Evolutionary conservation across 2,329 filamentous ascomycete species (phyloP), one percentile per base, ranked within the genome.

Genomic region (Fusarium acutatum): DNA sequence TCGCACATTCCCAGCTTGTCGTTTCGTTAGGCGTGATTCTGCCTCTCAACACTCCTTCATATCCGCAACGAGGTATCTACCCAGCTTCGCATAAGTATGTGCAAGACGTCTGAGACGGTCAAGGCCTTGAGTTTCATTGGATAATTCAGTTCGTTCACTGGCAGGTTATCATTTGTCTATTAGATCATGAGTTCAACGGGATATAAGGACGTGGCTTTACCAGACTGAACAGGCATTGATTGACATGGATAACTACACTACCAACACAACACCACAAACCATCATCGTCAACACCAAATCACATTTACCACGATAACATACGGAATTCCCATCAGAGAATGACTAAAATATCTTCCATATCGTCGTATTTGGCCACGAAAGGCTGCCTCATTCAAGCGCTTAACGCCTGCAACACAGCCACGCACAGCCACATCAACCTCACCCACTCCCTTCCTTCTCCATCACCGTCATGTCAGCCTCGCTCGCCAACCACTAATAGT

Each of bases 381-480:
- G 28, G 61, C 58, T 64, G 54, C 66, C 59, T 69, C 54, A 4
- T 26, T 24, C 17, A 5, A 44, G 17, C 41, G 41, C 26, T 13
- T 5, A 22, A 14, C 24, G 64, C 38, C 64, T 46, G 32, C n/a
- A 14, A 35, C 35, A 61, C 71, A 76, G 64, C 64, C 64, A 67
- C 53, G 46, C 64, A 67, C 69, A 71, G 73, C 74, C 73, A 75
- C 71, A 71, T 32, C 44, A 60, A 37, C 62, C 60, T 67, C 67
- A 73, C 75, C 77, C 76, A 78, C 76, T 58, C 56, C 22, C 32
- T 38, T 50, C 22, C 32, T 38, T 50, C 60, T 57, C 60, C 41
- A 65, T 64, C 69, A 53, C 56, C 34, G 60, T 67, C 71, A 72
- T 43, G 18, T 34, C 50, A 57, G 70, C 70, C 66, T 71, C 57